These are phyloP conservation scores for Candida wancherniae DNA, from an alignment of 805 yeast genomes.

Conservation along the genomic window DNA sequence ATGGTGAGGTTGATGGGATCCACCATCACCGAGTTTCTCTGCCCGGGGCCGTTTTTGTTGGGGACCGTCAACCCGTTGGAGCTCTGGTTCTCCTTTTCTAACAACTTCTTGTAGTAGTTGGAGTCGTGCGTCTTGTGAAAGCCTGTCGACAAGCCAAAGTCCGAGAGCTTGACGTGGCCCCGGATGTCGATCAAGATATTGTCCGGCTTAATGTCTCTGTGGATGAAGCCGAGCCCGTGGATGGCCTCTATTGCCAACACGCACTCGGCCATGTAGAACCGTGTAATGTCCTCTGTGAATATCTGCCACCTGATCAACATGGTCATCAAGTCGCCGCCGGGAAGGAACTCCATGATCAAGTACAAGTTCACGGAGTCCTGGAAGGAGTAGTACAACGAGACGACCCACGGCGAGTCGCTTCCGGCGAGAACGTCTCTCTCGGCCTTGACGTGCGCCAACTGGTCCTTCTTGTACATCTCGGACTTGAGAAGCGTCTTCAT, in stretches of 20 bases:
- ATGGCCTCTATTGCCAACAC: constrained; percentile 92
- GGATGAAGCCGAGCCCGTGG: constrained; percentile 90
- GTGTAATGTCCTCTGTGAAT: constrained; percentile 86
- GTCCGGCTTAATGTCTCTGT: constrained; percentile 97
- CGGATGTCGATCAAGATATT: constrained; percentile 81
- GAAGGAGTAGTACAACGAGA: constrained; percentile 73
- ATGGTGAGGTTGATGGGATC: constrained; percentile 94
- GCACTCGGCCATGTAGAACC: constrained; percentile 95
- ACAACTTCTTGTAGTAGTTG: constrained; percentile 73
- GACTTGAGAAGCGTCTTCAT: constrained; percentile 88
- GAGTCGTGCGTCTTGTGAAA: constrained; percentile 92
- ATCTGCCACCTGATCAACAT: constrained; percentile 94
- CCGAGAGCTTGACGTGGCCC: constrained; percentile 65
- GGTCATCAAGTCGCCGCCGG: constrained; percentile 89
- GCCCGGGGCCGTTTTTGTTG: constrained; percentile 12
- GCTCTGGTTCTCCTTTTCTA: constrained; percentile 55
- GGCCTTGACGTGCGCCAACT: constrained; percentile 91
- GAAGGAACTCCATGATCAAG: constrained; percentile 69
- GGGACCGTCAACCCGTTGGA: constrained; percentile 18
- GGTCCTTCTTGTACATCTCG: constrained; percentile 94
- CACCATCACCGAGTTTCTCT: constrained; percentile 76
- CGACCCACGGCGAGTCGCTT: constrained; percentile 86
- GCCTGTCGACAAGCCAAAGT: constrained; percentile 83
- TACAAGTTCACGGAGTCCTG: constrained; percentile 74
- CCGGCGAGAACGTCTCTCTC: constrained; percentile 94